These are phyloP conservation scores for Phaeotremella fagi DNA, from an alignment of 768 basidiomycete species.

Conservation along the genomic window DNA sequence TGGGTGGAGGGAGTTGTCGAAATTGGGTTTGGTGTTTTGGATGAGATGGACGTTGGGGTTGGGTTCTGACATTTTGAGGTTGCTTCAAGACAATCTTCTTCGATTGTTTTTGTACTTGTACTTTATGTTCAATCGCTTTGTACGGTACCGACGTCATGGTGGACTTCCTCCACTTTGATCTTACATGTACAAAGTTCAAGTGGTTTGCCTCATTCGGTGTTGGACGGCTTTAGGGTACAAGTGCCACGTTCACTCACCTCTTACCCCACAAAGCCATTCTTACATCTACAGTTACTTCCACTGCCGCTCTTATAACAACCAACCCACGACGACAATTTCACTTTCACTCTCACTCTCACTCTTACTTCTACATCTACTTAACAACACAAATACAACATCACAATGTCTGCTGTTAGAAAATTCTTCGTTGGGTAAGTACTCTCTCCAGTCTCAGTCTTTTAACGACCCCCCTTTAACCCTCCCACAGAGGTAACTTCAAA, in stretches of 20 bases:
- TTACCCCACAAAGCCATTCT: not conserved
- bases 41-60: not conserved
- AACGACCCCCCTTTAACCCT: not conserved
- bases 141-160: not conserved
- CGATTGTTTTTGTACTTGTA: not conserved
- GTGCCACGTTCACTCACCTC: not conserved
- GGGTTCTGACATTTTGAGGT: not conserved
- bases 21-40: conserved; percentile 10
- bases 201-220: not conserved
- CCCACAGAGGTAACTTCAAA: conserved; percentile 90
- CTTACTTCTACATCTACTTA: conserved; percentile 1
- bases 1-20: conserved; percentile 20
- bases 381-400: not conserved
- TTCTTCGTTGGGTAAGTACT: conserved; percentile 34
- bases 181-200: not conserved
- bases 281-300: not conserved
- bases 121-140: not conserved
- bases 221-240: not conserved
- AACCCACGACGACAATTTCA: too few relatives aligned
- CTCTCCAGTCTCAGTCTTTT: not conserved
- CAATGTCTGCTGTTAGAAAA: conserved; percentile 29
- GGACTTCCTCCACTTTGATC: not conserved
- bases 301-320: too few relatives aligned
- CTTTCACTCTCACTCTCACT: not conserved
- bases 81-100: not conserved